Percentiles rank a stretch among this genome's conserved stretches.
Conservation (phyloP, 2,329 filamentous ascomycete species). For the Colletotrichum godetiae region DNA sequence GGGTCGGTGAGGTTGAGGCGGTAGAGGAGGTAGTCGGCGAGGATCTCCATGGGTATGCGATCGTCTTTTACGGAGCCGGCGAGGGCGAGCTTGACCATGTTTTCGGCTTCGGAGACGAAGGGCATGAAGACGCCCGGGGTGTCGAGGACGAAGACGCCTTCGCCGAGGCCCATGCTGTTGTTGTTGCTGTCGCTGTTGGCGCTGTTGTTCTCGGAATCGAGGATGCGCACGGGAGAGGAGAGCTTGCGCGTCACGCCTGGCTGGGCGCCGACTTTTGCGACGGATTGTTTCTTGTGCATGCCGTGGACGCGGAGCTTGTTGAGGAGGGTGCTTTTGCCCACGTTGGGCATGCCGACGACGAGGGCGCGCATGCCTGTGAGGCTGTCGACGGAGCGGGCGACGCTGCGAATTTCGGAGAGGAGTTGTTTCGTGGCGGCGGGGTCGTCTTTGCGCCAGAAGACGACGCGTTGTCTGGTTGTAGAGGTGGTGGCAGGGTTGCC, state of each 20-base stretch:
- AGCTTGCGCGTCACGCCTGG: conserved; percentile 93
- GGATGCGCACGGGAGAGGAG: conserved; percentile 83
- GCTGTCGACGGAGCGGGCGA: conserved; percentile 54
- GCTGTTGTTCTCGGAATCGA: conserved; percentile 44
- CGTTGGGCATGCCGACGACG: conserved; percentile 97
- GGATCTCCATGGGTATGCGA: conserved; percentile 78
- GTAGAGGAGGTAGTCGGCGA: conserved; percentile 92
- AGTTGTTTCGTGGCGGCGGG: conserved; percentile 49
- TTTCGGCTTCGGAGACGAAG: conserved; percentile 84
- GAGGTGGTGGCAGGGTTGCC: background rate
- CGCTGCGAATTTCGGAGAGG: conserved; percentile 49
- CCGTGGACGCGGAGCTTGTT: conserved; percentile 83
- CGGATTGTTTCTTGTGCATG: conserved; percentile 69
- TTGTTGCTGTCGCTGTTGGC: background rate
- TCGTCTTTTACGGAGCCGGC: conserved; percentile 92
- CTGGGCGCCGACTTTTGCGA: conserved; percentile 84
- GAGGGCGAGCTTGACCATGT: conserved; percentile 95
- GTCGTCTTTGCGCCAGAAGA: conserved; percentile 58
- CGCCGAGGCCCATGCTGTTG: conserved; percentile 47
- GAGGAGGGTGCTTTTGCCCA: conserved; percentile 94
- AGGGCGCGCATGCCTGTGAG: conserved; percentile 88
- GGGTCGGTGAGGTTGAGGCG: conserved; percentile 79
- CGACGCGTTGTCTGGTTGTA: conserved; percentile 38
- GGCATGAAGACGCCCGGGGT: conserved; percentile 96
- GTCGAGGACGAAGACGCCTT: conserved; percentile 86